Evolutionary conservation across 1,284 basidiomycete genomes (phyloP).

Genomic region (Ceratobasidium sp.): DNA sequence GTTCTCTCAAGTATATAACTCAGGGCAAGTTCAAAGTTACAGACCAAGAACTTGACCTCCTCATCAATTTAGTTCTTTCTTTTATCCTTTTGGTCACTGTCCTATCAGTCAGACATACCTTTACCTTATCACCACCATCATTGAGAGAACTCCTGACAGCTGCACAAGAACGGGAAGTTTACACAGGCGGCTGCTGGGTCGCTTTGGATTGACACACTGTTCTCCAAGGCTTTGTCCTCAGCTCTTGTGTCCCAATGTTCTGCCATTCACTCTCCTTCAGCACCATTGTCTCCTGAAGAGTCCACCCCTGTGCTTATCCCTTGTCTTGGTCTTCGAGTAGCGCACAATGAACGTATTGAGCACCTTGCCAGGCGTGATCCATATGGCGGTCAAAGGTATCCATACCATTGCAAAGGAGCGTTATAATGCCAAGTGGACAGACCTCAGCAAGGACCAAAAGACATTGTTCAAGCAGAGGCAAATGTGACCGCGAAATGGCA

Average conservation of each 20-base stretch:
- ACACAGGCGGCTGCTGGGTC: not conserved
- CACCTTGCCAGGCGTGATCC: not conserved
- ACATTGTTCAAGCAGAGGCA: not conserved
- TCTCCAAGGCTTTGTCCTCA: not conserved
- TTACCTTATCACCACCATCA: too few species aligned
- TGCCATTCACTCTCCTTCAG: not conserved
- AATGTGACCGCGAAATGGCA: not conserved
- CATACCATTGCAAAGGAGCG: not conserved
- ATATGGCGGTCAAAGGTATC: not conserved
- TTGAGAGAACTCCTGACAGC: too few species aligned
- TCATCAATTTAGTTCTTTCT: too few species aligned
- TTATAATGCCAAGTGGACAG: not conserved
- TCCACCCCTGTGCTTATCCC: not conserved
- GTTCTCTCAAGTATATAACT: too few species aligned
- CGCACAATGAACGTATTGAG: not conserved
- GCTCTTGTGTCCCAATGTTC: not conserved
- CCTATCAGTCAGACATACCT: too few species aligned
- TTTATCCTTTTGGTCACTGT: too few species aligned
- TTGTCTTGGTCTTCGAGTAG: not conserved
- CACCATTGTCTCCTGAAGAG: not conserved
- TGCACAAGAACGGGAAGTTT: constrained; percentile 15
- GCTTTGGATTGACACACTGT: not conserved
- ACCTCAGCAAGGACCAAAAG: not conserved
- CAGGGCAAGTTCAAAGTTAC: too few species aligned
- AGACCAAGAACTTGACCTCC: too few species aligned